phyloP scores from a whole-genome alignment of 352 stramenopile species.

The Phytophthora pinifolia region DNA sequence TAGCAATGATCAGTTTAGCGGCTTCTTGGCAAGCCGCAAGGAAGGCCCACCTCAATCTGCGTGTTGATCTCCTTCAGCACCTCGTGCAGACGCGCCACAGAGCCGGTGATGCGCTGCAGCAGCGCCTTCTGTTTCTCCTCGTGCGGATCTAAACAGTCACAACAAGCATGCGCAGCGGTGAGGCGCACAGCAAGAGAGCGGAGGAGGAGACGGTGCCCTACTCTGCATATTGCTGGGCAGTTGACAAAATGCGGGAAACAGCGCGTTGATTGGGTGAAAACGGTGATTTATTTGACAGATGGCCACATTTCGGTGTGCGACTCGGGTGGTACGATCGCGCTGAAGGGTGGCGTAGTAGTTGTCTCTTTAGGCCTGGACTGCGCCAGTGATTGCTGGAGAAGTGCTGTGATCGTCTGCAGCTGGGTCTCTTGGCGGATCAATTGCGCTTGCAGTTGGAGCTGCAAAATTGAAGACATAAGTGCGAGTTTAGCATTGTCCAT shows the following conservation, averaged over 20 bases:
- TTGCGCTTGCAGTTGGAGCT: slow-evolving; percentile 60
- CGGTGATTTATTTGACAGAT: slow-evolving; percentile 11
- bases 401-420: slow-evolving; percentile 49
- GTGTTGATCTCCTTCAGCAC: slow-evolving; percentile 86
- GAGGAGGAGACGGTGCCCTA: slow-evolving; percentile 1
- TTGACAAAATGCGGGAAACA: slow-evolving; percentile 5
- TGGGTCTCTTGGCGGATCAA: slow-evolving; percentile 56
- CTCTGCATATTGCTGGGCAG: slow-evolving; percentile 25
- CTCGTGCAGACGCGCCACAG: slow-evolving; percentile 74
- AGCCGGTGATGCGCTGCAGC: slow-evolving; percentile 76
- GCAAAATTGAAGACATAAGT: not conserved
- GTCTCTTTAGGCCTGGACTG: slow-evolving; percentile 5
- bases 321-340: slow-evolving; percentile 41
- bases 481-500: not conserved
- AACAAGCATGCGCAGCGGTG: not conserved
- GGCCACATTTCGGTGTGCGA: slow-evolving; percentile 11
- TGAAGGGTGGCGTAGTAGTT: slow-evolving; percentile 45
- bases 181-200: not conserved
- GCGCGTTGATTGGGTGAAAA: slow-evolving; percentile 14
- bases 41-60: slow-evolving; percentile 67
- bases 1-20: not conserved
- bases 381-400: slow-evolving; percentile 38
- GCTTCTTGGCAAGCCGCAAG: not conserved
- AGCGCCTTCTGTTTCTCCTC: slow-evolving; percentile 89
- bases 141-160: slow-evolving; percentile 55